Evolutionary conservation across 2,329 filamentous ascomycete species (phyloP).

Genomic region (Alternaria burnsii): DNA sequence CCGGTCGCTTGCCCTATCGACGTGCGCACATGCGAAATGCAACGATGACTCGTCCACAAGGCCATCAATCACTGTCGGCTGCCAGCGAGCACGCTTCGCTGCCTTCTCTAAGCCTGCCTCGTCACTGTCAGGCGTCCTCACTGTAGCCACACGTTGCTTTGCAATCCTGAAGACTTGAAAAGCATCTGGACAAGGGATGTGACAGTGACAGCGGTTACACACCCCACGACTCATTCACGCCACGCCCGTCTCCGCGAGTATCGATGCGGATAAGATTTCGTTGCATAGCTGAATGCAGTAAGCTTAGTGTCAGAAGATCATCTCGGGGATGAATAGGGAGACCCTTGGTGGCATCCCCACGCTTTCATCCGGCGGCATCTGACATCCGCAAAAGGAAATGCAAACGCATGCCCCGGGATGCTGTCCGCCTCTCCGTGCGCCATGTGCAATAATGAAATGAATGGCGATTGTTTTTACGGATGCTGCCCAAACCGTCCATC

Average conservation of each 20-base stretch:
- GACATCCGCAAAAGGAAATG: conserved; percentile 25
- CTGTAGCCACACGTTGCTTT: conserved; percentile 13
- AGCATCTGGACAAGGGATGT: conserved; percentile 19
- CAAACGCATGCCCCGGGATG: conserved; percentile 27
- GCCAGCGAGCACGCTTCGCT: background rate
- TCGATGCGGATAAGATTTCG: conserved; percentile 27
- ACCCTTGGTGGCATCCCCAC: conserved; percentile 27
- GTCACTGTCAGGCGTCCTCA: conserved; percentile 9
- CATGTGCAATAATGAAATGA: background rate
- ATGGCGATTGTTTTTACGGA: background rate
- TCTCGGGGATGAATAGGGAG: conserved; percentile 32
- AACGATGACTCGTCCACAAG: conserved; percentile 40
- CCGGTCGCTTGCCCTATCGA: conserved; percentile 19
- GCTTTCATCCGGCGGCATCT: conserved; percentile 30
- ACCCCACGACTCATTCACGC: conserved; percentile 22
- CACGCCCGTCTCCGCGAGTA: conserved; percentile 29
- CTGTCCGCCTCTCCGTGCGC: conserved; percentile 36
- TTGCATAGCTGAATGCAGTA: conserved; percentile 21
- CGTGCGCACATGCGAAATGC: conserved; percentile 23
- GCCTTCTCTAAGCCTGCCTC: conserved; percentile 12
- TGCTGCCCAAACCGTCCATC: conserved; percentile 9
- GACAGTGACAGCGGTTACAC: conserved; percentile 25
- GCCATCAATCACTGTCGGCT: conserved; percentile 20
- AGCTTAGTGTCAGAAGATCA: conserved; percentile 36
- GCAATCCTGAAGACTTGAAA: conserved; percentile 11